These are phyloP conservation scores for Pythium coloratum DNA, from an alignment of 352 stramenopile species.

Conservation along the genomic window DNA sequence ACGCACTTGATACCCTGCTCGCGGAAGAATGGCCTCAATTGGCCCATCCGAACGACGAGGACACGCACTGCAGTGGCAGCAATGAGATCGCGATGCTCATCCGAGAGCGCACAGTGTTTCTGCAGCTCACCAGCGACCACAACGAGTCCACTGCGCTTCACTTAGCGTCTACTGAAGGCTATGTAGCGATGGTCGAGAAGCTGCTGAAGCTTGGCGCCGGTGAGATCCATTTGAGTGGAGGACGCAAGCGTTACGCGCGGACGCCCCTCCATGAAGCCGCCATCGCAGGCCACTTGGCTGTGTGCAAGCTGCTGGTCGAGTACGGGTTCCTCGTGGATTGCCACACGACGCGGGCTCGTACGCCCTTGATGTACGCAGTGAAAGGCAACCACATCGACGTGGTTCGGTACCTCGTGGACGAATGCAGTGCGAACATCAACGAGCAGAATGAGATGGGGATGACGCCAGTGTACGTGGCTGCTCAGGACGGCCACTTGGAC, in stretches of 20 bases:
- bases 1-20: conserved; percentile 35
- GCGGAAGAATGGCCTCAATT: conserved; percentile 12
- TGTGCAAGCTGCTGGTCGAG: conserved; percentile 51
- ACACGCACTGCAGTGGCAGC: neutral
- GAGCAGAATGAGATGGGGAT: conserved; percentile 83
- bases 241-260: conserved; percentile 61
- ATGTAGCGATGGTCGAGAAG: conserved; percentile 41
- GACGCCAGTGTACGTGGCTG: conserved; percentile 68
- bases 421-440: conserved; percentile 57
- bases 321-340: conserved; percentile 69
- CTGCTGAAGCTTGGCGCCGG: conserved; percentile 52
- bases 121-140: conserved; percentile 71
- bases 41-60: neutral
- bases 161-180: conserved; percentile 59
- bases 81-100: neutral
- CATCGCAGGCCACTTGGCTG: conserved; percentile 55
- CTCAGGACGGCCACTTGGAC: conserved; percentile 47
- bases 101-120: conserved; percentile 34
- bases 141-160: conserved; percentile 65
- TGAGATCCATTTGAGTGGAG: conserved; percentile 60
- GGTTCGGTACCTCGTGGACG: conserved; percentile 40
- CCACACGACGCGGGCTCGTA: conserved; percentile 74
- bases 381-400: conserved; percentile 62
- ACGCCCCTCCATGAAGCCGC: conserved; percentile 77
- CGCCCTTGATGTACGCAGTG: conserved; percentile 75